These are phyloP conservation scores for Eremothecium coryli DNA, from an alignment of 1,139 yeast species.

Conservation along the genomic window DNA sequence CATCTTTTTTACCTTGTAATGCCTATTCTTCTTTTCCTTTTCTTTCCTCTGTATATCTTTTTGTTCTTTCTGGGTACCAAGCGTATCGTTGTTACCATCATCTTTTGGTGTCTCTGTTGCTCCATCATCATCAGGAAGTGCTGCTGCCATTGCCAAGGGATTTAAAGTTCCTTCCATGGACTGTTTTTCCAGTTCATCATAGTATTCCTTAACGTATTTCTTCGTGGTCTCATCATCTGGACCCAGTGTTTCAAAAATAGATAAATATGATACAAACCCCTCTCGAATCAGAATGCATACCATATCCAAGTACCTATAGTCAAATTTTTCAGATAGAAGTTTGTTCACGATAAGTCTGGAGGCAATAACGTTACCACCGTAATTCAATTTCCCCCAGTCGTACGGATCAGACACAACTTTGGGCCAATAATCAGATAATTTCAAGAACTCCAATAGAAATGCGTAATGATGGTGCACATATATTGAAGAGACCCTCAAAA, in stretches of 20 bases:
- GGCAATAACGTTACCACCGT: constrained; percentile 53
- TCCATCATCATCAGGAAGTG: constrained; percentile 55
- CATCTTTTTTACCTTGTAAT: constrained; percentile 7
- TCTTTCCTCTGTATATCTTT: constrained; percentile 6
- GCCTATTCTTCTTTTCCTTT: constrained; percentile 5
- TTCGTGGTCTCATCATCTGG: constrained; percentile 35
- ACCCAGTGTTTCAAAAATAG: constrained; percentile 47
- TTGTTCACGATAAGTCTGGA: constrained; percentile 54
- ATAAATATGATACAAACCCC: constrained; percentile 58
- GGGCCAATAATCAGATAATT: constrained; percentile 63
- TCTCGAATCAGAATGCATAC: constrained; percentile 54
- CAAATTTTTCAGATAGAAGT: constrained; percentile 27
- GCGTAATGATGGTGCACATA: constrained; percentile 39
- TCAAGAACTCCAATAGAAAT: constrained; percentile 43
- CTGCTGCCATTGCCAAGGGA: constrained; percentile 83
- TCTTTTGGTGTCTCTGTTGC: constrained; percentile 12
- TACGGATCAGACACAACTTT: constrained; percentile 29
- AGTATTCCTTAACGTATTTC: constrained; percentile 38
- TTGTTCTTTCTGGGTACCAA: constrained; percentile 2
- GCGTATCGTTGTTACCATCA: constrained; percentile 17
- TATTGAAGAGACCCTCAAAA: constrained; percentile 44
- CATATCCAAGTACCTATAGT: constrained; percentile 42
- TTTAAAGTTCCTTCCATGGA: constrained; percentile 61
- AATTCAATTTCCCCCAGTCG: constrained; percentile 29
- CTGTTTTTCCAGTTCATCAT: constrained; percentile 48